Conservation (phyloP, 129 eudicot genomes). For the Escallonia rubra region DNA sequence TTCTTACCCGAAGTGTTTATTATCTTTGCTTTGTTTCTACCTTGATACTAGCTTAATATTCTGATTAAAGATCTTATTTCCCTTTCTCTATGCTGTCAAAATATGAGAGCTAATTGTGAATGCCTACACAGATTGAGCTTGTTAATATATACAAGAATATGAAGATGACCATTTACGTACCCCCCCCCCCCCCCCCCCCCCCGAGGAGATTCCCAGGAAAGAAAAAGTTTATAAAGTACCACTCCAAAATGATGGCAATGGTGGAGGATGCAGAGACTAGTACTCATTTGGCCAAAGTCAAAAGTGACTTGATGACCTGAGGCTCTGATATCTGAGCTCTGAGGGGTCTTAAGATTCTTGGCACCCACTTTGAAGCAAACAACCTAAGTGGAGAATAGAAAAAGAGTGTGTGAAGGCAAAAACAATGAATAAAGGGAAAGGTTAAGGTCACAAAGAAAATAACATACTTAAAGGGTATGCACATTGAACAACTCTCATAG, state of each 20-base stretch:
- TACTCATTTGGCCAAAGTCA: constrained; percentile 33
- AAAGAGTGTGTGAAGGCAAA: constrained; percentile 11
- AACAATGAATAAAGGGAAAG: neutral
- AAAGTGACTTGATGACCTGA: constrained; percentile 30
- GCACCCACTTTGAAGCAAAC: constrained; percentile 46
- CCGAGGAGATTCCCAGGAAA: too few relatives aligned
- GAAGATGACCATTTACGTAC: too few relatives aligned
- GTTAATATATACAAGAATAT: too few relatives aligned
- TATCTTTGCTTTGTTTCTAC: neutral
- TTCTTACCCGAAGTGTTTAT: constrained; percentile 14
- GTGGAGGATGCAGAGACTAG: neutral
- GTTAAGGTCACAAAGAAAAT: neutral
- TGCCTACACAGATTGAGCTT: too few relatives aligned
- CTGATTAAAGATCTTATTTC: neutral
- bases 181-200: too few relatives aligned
- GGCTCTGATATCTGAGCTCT: neutral
- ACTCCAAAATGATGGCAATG: neutral
- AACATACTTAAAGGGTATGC: neutral
- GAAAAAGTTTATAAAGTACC: too few relatives aligned
- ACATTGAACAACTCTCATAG: neutral
- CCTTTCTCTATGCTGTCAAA: too few relatives aligned
- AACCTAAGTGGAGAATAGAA: constrained; percentile 42
- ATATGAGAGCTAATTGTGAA: too few relatives aligned
- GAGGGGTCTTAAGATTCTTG: constrained; percentile 43
- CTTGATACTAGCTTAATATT: neutral